A percentile compares a stretch with the other conserved stretches of the same genome.
These are phyloP conservation scores for Fusarium algeriense DNA, from an alignment of 2,329 filamentous ascomycete genomes.

Conservation along the genomic window DNA sequence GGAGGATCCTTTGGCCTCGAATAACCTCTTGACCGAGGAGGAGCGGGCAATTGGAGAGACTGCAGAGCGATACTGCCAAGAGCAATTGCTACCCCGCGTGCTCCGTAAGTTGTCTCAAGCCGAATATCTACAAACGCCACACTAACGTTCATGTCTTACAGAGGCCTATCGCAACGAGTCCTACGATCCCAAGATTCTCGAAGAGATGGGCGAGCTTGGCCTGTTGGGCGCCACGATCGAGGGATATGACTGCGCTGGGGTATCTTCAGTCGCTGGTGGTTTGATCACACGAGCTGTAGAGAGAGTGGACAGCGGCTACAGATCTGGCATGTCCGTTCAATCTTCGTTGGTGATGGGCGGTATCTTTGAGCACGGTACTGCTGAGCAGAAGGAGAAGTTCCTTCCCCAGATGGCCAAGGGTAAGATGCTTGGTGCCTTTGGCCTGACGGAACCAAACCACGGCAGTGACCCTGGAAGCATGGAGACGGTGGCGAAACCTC, in stretches of 20 bases:
- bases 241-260: slow-evolving; percentile 89
- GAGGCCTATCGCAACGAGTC: slow-evolving; percentile 87
- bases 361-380: slow-evolving; percentile 87
- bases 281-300: slow-evolving; percentile 92
- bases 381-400: slow-evolving; percentile 88
- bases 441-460: slow-evolving; percentile 92
- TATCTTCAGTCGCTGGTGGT: slow-evolving; percentile 88
- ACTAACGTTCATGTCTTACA: slow-evolving; percentile 51
- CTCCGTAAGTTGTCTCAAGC: slow-evolving; percentile 69
- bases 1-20: slow-evolving; percentile 86
- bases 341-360: slow-evolving; percentile 94
- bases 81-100: slow-evolving; percentile 85
- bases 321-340: slow-evolving; percentile 93
- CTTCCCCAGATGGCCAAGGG: slow-evolving; percentile 86
- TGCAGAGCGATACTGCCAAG: slow-evolving; percentile 93
- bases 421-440: slow-evolving; percentile 86
- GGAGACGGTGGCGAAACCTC: slow-evolving; percentile 87
- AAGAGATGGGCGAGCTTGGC: slow-evolving; percentile 94
- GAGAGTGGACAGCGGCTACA: slow-evolving; percentile 90
- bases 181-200: slow-evolving; percentile 86
- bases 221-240: slow-evolving; percentile 87
- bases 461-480: slow-evolving; percentile 92
- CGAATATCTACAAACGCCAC: slow-evolving; percentile 1
- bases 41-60: slow-evolving; percentile 91
- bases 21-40: slow-evolving; percentile 86